These are phyloP conservation scores for Hibiscus trionum DNA, from an alignment of 345 rosid genomes.

Conservation along the genomic window DNA sequence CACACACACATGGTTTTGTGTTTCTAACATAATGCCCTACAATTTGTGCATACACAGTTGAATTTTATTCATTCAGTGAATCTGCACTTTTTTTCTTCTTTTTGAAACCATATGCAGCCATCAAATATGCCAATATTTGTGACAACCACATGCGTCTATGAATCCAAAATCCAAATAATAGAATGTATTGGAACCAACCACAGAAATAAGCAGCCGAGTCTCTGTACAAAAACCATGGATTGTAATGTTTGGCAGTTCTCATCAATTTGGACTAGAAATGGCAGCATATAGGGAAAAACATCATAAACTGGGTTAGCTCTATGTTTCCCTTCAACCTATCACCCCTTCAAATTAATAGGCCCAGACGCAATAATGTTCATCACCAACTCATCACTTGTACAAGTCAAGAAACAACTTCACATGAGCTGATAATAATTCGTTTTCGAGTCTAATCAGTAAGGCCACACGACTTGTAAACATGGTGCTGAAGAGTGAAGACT, in stretches of 20 bases:
- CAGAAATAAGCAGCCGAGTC: neutral
- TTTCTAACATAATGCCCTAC: neutral
- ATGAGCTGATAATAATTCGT: neutral
- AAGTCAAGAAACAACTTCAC: conserved; percentile 8
- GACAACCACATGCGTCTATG: neutral
- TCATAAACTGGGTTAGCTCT: conserved; percentile 3
- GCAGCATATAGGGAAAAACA: neutral
- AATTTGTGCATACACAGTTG: neutral
- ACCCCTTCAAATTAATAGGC: conserved; percentile 4
- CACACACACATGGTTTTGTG: neutral
- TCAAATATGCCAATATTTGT: neutral
- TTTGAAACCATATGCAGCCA: neutral
- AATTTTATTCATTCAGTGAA: neutral
- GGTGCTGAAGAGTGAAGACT: neutral
- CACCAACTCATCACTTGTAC: conserved; percentile 3
- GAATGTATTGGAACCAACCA: neutral
- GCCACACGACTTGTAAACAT: neutral
- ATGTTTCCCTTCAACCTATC: conserved; percentile 10
- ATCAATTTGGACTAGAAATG: neutral
- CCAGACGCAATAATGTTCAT: neutral
- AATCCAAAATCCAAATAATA: neutral
- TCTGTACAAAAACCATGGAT: neutral
- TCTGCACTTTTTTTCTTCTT: neutral
- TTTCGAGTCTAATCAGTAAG: neutral
- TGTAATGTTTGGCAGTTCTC: neutral